Evolutionary conservation across 2,329 filamentous ascomycete species (phyloP), one percentile per base, ranked within the genome.

Genomic region (Colletotrichum truncatum): DNA sequence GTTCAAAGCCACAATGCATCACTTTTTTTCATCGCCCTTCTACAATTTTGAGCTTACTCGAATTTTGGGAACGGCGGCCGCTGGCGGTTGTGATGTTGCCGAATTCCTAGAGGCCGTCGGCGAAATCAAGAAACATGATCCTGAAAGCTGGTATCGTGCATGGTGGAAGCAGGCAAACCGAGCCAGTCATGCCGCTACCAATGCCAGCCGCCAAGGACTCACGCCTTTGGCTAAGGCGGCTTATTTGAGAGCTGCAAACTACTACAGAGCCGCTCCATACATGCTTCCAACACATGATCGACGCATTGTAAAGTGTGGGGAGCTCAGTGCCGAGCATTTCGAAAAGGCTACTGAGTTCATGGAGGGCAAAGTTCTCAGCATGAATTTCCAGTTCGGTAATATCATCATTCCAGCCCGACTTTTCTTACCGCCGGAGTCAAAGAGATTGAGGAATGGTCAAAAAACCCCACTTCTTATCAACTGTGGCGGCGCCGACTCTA

Each of bases 1-100:
- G 4, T 26, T 30, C 6, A 52, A 26, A 11, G 39, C 39, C 18
- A 46, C 0, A 32, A 71, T 55, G 36, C 36, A 55, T 4, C 26
- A 55, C 16, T 43, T 55, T 18, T 55, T 77, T 66, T 57, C 39
- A 32, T 48, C 70, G 51, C 43, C 58, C 18, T 81, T 81, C 60
- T 82, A 80, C 74, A 71, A 83, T 67, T 83, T 84, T 65, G 81
- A 84, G 67, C 68, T 73, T 4, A 51, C 80, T 11, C 78, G 82
- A 5, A 51, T 84, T 23, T 75, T 83, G 5, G 77, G 75, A 45
- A 78, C 69, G 2, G 73, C 79, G 0, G 70, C 74, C 0, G 69
- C 67, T 12, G 74, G 73, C 3, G 81, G 81, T 0, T 71, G 71
- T 55, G 81, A 83, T 5, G 70, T 79, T 2, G 79, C 73, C 21